Evolutionary conservation across 257 asterid species (phyloP).

Genomic region (Solanum ossicruentum): DNA sequence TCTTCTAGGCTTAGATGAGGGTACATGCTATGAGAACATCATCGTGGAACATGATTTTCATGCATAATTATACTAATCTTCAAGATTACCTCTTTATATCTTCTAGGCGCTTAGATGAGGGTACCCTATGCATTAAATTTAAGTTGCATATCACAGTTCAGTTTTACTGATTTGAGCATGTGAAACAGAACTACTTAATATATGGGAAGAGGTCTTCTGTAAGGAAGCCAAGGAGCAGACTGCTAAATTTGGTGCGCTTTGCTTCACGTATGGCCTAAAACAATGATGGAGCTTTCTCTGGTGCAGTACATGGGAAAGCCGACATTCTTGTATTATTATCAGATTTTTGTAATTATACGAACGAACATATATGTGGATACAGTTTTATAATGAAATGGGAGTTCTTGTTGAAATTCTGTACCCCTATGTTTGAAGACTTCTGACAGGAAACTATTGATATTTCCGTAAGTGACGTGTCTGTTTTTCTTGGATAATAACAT

Average conservation of each 20-base stretch:
- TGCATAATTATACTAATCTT: neutral
- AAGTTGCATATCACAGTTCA: neutral
- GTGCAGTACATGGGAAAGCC: neutral
- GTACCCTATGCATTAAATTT: neutral
- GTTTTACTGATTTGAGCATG: neutral
- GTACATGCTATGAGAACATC: neutral
- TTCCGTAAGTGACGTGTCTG: neutral
- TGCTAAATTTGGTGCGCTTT: slow-evolving; percentile 32
- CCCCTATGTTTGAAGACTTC: neutral
- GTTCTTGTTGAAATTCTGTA: neutral
- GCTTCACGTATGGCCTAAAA: slow-evolving; percentile 29
- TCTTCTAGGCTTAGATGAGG: neutral
- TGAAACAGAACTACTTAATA: slow-evolving; percentile 46
- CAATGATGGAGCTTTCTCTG: slow-evolving; percentile 6
- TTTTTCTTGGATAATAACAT: neutral
- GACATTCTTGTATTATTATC: neutral
- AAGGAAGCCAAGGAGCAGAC: slow-evolving; percentile 26
- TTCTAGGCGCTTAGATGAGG: neutral
- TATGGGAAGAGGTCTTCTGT: slow-evolving; percentile 63
- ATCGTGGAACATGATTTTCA: neutral
- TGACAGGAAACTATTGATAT: neutral
- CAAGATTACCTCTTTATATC: neutral
- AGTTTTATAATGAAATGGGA: neutral
- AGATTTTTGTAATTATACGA: neutral
- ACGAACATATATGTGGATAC: neutral